Evolutionary conservation across 2,329 filamentous ascomycete species (phyloP), one percentile per base, ranked within the genome.

Genomic region (Bipolaris bicolor): DNA sequence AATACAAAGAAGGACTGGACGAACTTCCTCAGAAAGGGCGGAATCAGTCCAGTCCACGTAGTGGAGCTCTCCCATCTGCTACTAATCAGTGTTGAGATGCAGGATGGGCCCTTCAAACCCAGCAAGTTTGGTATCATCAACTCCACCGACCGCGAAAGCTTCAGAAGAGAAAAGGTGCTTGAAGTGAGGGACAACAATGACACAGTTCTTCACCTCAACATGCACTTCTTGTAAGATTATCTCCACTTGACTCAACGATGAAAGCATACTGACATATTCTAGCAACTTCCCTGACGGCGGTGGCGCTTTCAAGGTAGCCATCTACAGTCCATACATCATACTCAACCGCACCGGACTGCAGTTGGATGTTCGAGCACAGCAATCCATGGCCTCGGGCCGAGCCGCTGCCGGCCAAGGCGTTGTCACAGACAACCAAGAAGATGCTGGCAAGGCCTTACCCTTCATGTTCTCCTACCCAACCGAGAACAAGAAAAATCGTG

Each of bases 121-220:
- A 98, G 95, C 78, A 95, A 99, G 62, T 99, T 98, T 78, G 89
- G 93, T 22, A 96, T 99, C 69, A 94, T 99, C 81, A 99, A 99
- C 72, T 89, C 93, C 2, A 93, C 90, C 52, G 87, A 87, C 56
- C 88, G 91, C 49, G 90, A 94, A 63, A 94, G 97, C 70, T 98
- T 97, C 81, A 86, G 88, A 50, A 90, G 90, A 66, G 95, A 99
- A 76, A 86, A 88, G 60, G 86, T 83, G 1, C 77, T 99, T 4
- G 82, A 90, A 11, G 88, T 96, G 69, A 96, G 94, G 71, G 95
- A 99, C 71, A 88, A 90, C 9, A 88, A 91, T 62, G 91, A 91
- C 26, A 83, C 96, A 37, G 83, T 90, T 3, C 78, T 99, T 55
- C 88, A 90, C 59, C 84, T 99, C 41, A 91, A 88, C 67, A 83